A percentile compares a stretch with the other conserved stretches of the same genome.
Conservation (phyloP, 164 flowering plant species). For the Platanus orientalis region DNA sequence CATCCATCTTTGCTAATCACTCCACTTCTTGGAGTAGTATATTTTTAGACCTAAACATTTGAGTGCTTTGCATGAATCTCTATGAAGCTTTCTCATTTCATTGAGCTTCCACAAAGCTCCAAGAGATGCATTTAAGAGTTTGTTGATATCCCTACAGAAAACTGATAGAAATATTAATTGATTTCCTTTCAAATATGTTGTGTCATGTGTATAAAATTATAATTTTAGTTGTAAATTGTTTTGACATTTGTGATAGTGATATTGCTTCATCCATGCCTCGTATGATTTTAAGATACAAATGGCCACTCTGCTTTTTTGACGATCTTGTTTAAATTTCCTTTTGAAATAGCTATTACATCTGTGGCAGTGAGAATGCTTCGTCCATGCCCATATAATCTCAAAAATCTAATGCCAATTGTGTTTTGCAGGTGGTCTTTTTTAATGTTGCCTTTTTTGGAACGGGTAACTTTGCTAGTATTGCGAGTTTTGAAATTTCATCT, state of each 20-base stretch:
- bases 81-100: neutral
- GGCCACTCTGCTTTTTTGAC: neutral
- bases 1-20: too few relatives aligned
- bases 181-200: neutral
- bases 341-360: neutral
- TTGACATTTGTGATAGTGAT: too few relatives aligned
- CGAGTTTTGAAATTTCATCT: constrained; percentile 97
- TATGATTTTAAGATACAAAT: neutral
- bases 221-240: too few relatives aligned
- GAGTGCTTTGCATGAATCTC: too few relatives aligned
- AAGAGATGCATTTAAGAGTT: neutral
- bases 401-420: constrained; percentile 10
- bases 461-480: constrained; percentile 96
- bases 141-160: neutral
- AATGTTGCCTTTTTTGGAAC: constrained; percentile 97
- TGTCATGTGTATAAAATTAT: neutral
- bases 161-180: too few relatives aligned
- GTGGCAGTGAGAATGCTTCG: neutral
- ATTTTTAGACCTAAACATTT: too few relatives aligned
- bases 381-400: neutral
- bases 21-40: too few relatives aligned
- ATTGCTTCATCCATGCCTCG: too few relatives aligned
- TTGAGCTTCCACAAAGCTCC: neutral
- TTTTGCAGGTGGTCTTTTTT: constrained; percentile 74
- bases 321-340: too few relatives aligned